Evolutionary conservation across 352 stramenopile genomes (phyloP).

Genomic region (Pseudoperonospora humuli): DNA sequence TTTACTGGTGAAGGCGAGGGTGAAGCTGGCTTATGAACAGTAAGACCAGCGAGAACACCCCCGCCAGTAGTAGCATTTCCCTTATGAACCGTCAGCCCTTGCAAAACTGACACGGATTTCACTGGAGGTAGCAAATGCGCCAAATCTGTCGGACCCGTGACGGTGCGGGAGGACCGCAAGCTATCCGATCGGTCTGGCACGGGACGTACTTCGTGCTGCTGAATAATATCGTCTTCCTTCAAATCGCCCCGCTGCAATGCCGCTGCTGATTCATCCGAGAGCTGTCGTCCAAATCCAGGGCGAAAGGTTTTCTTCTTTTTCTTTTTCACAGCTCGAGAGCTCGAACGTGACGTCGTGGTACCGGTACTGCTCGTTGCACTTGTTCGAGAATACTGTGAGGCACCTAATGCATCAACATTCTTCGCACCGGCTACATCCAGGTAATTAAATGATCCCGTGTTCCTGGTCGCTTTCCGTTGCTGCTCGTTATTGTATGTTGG

Average conservation of each 20-base stretch:
- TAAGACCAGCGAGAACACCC: slow-evolving; percentile 58
- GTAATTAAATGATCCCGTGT: slow-evolving; percentile 55
- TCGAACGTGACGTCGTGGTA: slow-evolving; percentile 23
- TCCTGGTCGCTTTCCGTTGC: slow-evolving; percentile 31
- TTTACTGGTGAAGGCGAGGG: slow-evolving; percentile 29
- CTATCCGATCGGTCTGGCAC: slow-evolving; percentile 23
- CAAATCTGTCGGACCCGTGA: slow-evolving; percentile 46
- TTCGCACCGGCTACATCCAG: slow-evolving; percentile 34
- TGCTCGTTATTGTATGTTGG: slow-evolving; percentile 26
- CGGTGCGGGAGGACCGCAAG: slow-evolving; percentile 21
- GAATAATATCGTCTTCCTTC: slow-evolving; percentile 61
- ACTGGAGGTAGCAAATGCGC: slow-evolving; percentile 58
- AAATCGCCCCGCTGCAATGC: slow-evolving; percentile 71
- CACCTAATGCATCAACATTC: slow-evolving; percentile 1
- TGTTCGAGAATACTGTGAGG: slow-evolving; percentile 17
- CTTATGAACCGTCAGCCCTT: slow-evolving; percentile 53
- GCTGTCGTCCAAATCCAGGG: slow-evolving; percentile 68
- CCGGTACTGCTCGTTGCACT: slow-evolving; percentile 25
- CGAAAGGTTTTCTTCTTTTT: slow-evolving; percentile 85
- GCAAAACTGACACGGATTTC: slow-evolving; percentile 48
- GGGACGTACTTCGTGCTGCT: slow-evolving; percentile 24
- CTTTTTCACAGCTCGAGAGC: slow-evolving; percentile 50
- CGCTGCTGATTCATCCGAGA: slow-evolving; percentile 78
- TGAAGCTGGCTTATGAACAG: slow-evolving; percentile 41
- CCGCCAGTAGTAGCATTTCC: slow-evolving; percentile 14